These are phyloP conservation scores for Penicillium sp. DNA, from an alignment of 2,329 filamentous ascomycete genomes.

Conservation along the genomic window DNA sequence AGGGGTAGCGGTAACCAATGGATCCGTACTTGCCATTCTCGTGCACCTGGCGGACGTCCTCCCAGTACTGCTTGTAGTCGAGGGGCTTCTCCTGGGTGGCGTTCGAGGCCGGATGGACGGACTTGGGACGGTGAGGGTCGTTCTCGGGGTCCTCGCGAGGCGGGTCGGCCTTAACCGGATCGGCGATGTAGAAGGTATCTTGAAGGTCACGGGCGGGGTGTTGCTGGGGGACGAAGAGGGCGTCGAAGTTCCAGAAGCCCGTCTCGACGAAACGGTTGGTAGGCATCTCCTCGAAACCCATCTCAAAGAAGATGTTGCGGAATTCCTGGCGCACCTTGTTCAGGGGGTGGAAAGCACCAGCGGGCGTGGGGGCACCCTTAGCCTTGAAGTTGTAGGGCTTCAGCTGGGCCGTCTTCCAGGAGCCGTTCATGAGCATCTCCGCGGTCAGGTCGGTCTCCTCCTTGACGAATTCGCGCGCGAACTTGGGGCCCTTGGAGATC, in stretches of 20 bases:
- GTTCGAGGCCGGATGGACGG: too few species aligned
- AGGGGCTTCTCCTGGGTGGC: too few species aligned
- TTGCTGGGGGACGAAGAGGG: conserved; percentile 93
- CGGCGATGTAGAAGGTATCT: conserved; percentile 96
- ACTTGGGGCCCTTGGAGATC: conserved; percentile 76
- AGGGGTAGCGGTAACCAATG: conserved; percentile 92
- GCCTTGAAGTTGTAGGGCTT: conserved; percentile 75
- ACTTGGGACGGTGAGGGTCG: conserved; percentile 30
- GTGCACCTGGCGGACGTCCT: conserved; percentile 79
- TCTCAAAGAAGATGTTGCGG: conserved; percentile 96
- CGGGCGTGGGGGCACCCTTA: conserved; percentile 45
- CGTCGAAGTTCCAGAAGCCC: conserved; percentile 98
- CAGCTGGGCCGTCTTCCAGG: conserved; percentile 87
- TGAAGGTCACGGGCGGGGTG: conserved; percentile 94
- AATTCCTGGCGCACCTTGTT: conserved; percentile 96
- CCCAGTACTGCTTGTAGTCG: conserved; percentile 78
- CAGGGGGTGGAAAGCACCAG: conserved; percentile 50
- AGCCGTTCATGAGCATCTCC: conserved; percentile 76
- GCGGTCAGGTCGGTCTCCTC: conserved; percentile 92
- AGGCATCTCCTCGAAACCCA: conserved; percentile 98
- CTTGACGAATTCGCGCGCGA: conserved; percentile 75
- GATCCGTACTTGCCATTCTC: conserved; percentile 87
- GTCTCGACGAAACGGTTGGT: conserved; percentile 89
- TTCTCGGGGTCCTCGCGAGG: conserved; percentile 50
- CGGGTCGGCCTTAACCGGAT: conserved; percentile 66